These are phyloP conservation scores for Pyricularia pennisetigena DNA, from an alignment of 2,329 filamentous ascomycete genomes.

Conservation along the genomic window DNA sequence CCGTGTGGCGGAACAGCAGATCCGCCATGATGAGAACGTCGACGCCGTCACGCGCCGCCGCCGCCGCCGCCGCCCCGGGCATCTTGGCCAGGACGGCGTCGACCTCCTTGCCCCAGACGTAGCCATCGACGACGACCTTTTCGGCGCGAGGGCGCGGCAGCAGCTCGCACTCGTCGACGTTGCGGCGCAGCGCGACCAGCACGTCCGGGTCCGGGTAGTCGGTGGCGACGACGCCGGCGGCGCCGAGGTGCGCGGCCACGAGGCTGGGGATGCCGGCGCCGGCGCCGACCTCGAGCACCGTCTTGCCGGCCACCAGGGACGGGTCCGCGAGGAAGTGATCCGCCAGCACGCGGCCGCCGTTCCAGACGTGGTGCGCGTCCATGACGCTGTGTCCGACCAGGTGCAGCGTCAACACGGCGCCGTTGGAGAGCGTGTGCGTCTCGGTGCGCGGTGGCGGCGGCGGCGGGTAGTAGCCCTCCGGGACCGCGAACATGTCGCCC, in stretches of 20 bases:
- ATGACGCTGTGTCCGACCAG: constrained; percentile 73
- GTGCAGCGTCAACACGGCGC: constrained; percentile 44
- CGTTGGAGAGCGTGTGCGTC: constrained; percentile 58
- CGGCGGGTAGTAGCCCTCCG: constrained; percentile 68
- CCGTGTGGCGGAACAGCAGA: constrained; percentile 81
- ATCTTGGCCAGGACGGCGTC: constrained; percentile 49
- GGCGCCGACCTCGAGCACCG: constrained; percentile 82
- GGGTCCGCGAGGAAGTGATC: constrained; percentile 66
- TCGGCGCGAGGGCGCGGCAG: background rate
- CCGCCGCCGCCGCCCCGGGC: constrained; percentile 15
- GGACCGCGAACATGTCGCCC: constrained; percentile 64
- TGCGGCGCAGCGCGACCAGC: constrained; percentile 68
- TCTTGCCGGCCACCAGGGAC: constrained; percentile 51
- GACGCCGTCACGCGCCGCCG: constrained; percentile 37
- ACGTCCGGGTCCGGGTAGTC: constrained; percentile 83
- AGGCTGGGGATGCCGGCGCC: constrained; percentile 79
- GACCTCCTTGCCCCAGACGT: constrained; percentile 70
- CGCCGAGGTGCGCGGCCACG: constrained; percentile 64
- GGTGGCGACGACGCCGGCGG: constrained; percentile 64
- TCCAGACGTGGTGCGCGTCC: constrained; percentile 88
- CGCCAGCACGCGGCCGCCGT: constrained; percentile 70
- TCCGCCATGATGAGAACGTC: constrained; percentile 82
- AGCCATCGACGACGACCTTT: constrained; percentile 51
- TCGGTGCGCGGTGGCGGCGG: constrained; percentile 67
- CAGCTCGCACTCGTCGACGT: constrained; percentile 53